phyloP scores from a whole-genome alignment of 768 basidiomycete genomes.

The Trametes elegans region DNA sequence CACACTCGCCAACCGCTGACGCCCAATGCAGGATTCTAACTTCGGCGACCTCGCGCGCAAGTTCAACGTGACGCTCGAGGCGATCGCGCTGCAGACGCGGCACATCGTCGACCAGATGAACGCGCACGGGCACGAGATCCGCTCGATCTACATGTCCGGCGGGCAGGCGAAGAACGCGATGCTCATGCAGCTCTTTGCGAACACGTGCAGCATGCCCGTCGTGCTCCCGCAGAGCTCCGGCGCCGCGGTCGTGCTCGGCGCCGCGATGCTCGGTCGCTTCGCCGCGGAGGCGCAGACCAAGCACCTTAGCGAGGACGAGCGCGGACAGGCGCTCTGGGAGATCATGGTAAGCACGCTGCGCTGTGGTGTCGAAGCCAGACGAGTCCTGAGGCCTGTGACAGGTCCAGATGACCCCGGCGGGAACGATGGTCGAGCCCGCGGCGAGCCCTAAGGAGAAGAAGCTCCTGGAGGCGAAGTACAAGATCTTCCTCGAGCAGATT shows the following conservation, averaged over 20 bases:
- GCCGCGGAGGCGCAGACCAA: conserved; percentile 56
- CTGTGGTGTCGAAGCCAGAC: not conserved
- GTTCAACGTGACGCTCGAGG: conserved; percentile 88
- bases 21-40: conserved; percentile 52
- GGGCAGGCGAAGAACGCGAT: conserved; percentile 88
- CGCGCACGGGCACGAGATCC: conserved; percentile 76
- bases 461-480: conserved; percentile 88
- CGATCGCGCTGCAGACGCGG: conserved; percentile 90
- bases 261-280: conserved; percentile 90
- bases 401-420: conserved; percentile 92
- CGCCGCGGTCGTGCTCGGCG: conserved; percentile 87
- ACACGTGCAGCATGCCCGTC: conserved; percentile 79
- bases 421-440: conserved; percentile 63
- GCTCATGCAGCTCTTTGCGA: conserved; percentile 88
- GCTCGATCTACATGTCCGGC: conserved; percentile 87
- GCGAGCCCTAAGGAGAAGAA: conserved; percentile 63
- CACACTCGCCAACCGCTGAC: not conserved
- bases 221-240: conserved; percentile 75
- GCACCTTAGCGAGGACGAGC: conserved; percentile 40
- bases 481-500: conserved; percentile 86
- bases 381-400: conserved; percentile 28
- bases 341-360: conserved; percentile 67
- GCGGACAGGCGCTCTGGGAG: conserved; percentile 76
- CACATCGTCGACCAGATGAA: conserved; percentile 95
- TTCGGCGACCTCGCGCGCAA: conserved; percentile 83